phyloP scores from a whole-genome alignment of 73 alveolate species.

The Stentor roeselii region DNA sequence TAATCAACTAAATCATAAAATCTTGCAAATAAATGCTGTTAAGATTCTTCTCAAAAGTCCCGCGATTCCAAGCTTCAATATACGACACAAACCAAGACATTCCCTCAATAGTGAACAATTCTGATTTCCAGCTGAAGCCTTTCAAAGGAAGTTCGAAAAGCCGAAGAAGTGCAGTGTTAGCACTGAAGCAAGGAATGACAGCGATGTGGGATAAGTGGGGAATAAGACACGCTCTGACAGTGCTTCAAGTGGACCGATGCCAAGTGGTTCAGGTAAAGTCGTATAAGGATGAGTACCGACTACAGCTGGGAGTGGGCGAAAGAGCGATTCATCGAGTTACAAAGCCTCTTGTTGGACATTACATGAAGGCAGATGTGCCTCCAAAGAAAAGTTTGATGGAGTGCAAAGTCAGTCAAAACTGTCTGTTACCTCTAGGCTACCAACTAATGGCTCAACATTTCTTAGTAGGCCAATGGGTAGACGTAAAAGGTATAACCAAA shows the following conservation, averaged over 20 bases:
- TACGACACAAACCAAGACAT: conserved; percentile 17
- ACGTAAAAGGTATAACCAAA: conserved; percentile 58
- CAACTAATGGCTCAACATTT: conserved; percentile 74
- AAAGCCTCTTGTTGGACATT: conserved; percentile 77
- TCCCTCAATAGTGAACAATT: conserved; percentile 23
- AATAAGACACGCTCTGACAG: conserved; percentile 71
- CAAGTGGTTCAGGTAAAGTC: conserved; percentile 70
- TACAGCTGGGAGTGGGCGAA: conserved; percentile 81
- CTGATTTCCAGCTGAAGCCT: background rate
- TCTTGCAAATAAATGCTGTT: too few relatives aligned
- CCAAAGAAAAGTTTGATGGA: conserved; percentile 69
- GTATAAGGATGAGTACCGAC: conserved; percentile 43
- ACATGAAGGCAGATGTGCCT: conserved; percentile 63
- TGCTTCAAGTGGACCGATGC: conserved; percentile 72
- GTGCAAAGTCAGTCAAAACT: conserved; percentile 66
- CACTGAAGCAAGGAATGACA: conserved; percentile 79
- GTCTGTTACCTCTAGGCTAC: conserved; percentile 77
- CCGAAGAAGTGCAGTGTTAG: conserved; percentile 67
- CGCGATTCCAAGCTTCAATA: too few relatives aligned
- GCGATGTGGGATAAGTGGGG: conserved; percentile 86
- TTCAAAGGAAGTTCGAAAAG: conserved; percentile 1
- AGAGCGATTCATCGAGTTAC: conserved; percentile 51
- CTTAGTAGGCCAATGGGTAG: conserved; percentile 66
- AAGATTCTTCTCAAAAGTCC: too few relatives aligned
- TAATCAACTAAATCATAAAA: too few relatives aligned